Evolutionary conservation across 2,329 filamentous ascomycete genomes (phyloP), one percentile per base, ranked within the genome.

Genomic region (Arthrobotrys conoides): DNA sequence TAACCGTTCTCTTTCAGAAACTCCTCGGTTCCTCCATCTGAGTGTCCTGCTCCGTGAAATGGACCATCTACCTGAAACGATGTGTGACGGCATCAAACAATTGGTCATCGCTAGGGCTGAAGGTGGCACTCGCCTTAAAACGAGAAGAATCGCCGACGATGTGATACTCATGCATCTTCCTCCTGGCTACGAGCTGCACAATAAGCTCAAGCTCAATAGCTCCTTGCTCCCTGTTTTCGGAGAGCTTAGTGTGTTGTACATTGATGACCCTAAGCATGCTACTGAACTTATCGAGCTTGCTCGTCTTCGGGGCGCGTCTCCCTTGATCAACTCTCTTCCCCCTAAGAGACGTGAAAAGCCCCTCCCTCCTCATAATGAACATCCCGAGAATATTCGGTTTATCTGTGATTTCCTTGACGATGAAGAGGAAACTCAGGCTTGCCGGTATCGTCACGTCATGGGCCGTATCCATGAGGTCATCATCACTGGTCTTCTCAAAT

Each of bases 261-360:
- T 78, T 41, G 38, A 63, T 33, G 68, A 78, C 36, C 33, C 75
- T 1, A 78, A 69, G 46, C 68, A 78, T 9, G 67, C 75, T 2
- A 49, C 41, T 9, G 75, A 78, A 27, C 24, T 78, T 38, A 69
- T 78, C 22, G 68, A 78, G 36, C 68, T 78, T 16, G 16, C 65
- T 22, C 49, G 57, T 12, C 75, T 78, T 10, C 68, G 68, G 4
- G 10, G 53, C 8, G 20, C 16, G 0, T 78, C 68, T n/a, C 68
- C 75, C n/a, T 20, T 72, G 8, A 27, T 68, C 24, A 69, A 65
- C 22, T 27, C 63, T 6, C 38, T 72, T 22, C 48, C 55, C 8
- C 75, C 61, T 5, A 14, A 36, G 2, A 36, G 49, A 27, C 33
- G 75, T n/a, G 46, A 12, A 3, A 33, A 12, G 12, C 68, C 75